These are phyloP conservation scores for Microthlaspi erraticum DNA, from an alignment of 345 rosid genomes.

Conservation along the genomic window DNA sequence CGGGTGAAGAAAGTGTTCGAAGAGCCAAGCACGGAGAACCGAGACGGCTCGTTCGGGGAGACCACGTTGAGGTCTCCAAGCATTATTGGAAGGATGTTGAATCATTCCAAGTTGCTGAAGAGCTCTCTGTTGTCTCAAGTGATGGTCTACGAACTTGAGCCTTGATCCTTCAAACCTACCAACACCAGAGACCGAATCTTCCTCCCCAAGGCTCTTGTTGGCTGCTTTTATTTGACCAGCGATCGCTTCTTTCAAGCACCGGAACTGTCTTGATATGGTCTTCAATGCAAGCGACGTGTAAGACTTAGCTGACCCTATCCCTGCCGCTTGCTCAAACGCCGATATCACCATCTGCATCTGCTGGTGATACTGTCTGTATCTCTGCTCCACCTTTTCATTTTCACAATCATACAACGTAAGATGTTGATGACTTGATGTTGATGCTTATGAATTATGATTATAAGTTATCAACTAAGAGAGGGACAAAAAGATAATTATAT, in stretches of 20 bases:
- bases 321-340: constrained; percentile 87
- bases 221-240: constrained; percentile 82
- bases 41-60: constrained; percentile 94
- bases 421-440: constrained; percentile 25
- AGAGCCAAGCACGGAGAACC: constrained; percentile 97
- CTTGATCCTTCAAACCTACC: constrained; percentile 87
- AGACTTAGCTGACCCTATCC: constrained; percentile 84
- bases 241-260: constrained; percentile 92
- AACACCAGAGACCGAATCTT: constrained; percentile 59
- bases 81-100: constrained; percentile 76
- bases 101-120: constrained; percentile 96
- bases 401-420: constrained; percentile 29
- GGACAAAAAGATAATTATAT: constrained; percentile 1
- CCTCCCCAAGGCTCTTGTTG: constrained; percentile 90
- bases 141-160: constrained; percentile 91
- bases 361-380: constrained; percentile 93
- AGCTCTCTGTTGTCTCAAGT: constrained; percentile 90
- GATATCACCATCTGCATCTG: constrained; percentile 95
- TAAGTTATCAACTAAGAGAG: constrained; percentile 17
- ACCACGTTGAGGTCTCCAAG: constrained; percentile 99
- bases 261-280: constrained; percentile 93
- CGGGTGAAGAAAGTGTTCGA: constrained; percentile 99
- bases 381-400: constrained; percentile 82
- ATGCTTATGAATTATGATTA: constrained; percentile 9
- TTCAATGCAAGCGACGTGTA: constrained; percentile 87